Conservation (phyloP, 2,329 filamentous ascomycete species). For the Dendryphion nanum region DNA sequence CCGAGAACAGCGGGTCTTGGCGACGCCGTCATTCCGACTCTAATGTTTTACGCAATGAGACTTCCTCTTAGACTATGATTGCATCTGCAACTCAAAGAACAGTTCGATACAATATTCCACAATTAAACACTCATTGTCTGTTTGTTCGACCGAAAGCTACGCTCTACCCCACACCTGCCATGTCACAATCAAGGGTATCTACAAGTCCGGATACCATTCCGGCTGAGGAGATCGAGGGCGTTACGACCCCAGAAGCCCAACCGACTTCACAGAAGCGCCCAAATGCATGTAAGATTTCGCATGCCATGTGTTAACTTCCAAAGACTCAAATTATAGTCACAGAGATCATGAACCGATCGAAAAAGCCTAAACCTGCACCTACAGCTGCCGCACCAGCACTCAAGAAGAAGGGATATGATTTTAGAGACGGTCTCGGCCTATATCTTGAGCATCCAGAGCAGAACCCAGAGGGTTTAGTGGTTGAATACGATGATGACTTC, state of each 20-base stretch:
- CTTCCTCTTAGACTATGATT: no score
- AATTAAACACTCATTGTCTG: no score
- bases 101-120: no score
- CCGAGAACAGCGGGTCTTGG: no score
- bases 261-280: constrained; percentile 3
- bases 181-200: no score
- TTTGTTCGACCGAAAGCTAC: no score
- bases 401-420: constrained; percentile 39
- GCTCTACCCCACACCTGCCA: no score
- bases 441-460: constrained; percentile 66
- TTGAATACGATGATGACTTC: constrained; percentile 67
- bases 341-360: constrained; percentile 46
- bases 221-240: constrained; percentile 1
- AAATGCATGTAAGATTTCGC: constrained; percentile 21
- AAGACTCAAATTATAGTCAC: constrained; percentile 39
- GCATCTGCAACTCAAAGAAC: no score
- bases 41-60: no score
- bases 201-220: neutral
- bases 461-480: constrained; percentile 58
- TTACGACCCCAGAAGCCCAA: constrained; percentile 6
- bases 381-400: constrained; percentile 3
- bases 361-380: constrained; percentile 34
- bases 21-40: no score
- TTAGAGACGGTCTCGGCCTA: constrained; percentile 61
- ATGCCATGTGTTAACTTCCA: neutral